Percentiles rank a stretch among this genome's conserved stretches.
These are phyloP conservation scores for Saccharomyces mikatae DNA, from an alignment of 805 yeast genomes.

Conservation along the genomic window DNA sequence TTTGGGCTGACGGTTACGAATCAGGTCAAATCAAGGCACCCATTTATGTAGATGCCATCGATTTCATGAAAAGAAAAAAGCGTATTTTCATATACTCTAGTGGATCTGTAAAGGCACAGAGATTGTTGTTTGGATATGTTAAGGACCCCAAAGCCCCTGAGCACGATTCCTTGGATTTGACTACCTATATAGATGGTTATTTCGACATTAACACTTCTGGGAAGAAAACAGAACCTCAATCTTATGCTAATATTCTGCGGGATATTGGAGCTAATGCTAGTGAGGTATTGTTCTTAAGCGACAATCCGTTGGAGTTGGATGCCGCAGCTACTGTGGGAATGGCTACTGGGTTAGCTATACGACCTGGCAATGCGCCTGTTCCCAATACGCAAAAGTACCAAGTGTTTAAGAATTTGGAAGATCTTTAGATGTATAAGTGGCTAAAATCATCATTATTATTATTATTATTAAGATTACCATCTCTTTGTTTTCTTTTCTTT, in stretches of 20 bases:
- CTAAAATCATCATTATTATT: neutral
- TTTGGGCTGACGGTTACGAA: slow-evolving; percentile 77
- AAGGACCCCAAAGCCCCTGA: slow-evolving; percentile 27
- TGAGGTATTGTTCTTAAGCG: slow-evolving; percentile 63
- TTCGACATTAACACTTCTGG: slow-evolving; percentile 86
- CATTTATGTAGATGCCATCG: slow-evolving; percentile 62
- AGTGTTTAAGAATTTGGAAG: neutral
- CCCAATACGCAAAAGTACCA: slow-evolving; percentile 29
- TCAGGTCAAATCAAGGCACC: slow-evolving; percentile 75
- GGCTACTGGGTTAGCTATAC: slow-evolving; percentile 46
- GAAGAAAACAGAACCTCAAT: slow-evolving; percentile 45
- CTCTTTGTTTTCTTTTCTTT: neutral
- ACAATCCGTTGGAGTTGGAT: slow-evolving; percentile 64
- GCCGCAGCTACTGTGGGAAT: slow-evolving; percentile 69
- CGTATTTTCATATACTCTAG: slow-evolving; percentile 71
- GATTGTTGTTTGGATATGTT: slow-evolving; percentile 63
- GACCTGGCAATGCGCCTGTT: slow-evolving; percentile 68
- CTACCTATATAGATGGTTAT: slow-evolving; percentile 50
- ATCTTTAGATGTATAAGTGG: neutral
- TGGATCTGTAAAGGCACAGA: slow-evolving; percentile 84
- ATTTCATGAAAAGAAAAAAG: slow-evolving; percentile 41
- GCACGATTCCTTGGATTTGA: slow-evolving; percentile 40
- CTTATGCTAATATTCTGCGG: slow-evolving; percentile 51
- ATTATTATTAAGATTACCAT: neutral
- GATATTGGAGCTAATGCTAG: slow-evolving; percentile 30